phyloP scores from a whole-genome alignment of 306 rosid genomes.

The Styphnolobium japonicum region DNA sequence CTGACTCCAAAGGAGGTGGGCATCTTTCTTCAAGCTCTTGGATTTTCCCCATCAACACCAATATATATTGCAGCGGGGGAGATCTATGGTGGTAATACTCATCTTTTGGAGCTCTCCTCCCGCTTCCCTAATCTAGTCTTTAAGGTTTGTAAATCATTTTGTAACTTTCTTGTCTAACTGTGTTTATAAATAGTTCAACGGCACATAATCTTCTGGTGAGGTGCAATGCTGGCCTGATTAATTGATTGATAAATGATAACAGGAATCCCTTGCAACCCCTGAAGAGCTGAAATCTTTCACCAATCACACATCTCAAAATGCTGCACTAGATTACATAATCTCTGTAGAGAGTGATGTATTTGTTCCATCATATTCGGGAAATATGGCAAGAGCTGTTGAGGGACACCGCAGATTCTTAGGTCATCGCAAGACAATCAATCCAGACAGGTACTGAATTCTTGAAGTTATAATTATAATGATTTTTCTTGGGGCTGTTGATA shows the following conservation, averaged over 20 bases:
- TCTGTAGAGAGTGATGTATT: slow-evolving; percentile 91
- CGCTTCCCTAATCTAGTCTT: slow-evolving; percentile 71
- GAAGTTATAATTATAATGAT: slow-evolving; percentile 8
- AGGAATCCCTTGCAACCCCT: slow-evolving; percentile 84
- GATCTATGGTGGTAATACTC: slow-evolving; percentile 79
- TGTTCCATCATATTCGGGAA: slow-evolving; percentile 82
- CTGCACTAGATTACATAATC: slow-evolving; percentile 87
- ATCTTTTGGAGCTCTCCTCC: slow-evolving; percentile 72
- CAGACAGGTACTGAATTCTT: slow-evolving; percentile 61
- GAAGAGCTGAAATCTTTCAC: slow-evolving; percentile 73
- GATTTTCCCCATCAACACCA: slow-evolving; percentile 71
- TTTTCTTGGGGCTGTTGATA: background rate
- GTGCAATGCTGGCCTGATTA: slow-evolving; percentile 22
- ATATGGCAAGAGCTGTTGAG: slow-evolving; percentile 97
- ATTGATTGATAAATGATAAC: slow-evolving; percentile 35
- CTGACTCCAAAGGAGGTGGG: slow-evolving; percentile 93
- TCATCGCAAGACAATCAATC: slow-evolving; percentile 81
- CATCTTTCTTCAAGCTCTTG: slow-evolving; percentile 82
- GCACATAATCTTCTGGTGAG: slow-evolving; percentile 18
- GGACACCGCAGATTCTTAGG: slow-evolving; percentile 93
- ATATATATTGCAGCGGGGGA: slow-evolving; percentile 95
- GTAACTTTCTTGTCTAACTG: background rate
- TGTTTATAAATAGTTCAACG: slow-evolving; percentile 21
- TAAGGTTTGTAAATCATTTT: slow-evolving; percentile 52
- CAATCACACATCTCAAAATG: slow-evolving; percentile 88